phyloP scores from a whole-genome alignment of 352 stramenopile genomes.

The Blastocystis sp. region DNA sequence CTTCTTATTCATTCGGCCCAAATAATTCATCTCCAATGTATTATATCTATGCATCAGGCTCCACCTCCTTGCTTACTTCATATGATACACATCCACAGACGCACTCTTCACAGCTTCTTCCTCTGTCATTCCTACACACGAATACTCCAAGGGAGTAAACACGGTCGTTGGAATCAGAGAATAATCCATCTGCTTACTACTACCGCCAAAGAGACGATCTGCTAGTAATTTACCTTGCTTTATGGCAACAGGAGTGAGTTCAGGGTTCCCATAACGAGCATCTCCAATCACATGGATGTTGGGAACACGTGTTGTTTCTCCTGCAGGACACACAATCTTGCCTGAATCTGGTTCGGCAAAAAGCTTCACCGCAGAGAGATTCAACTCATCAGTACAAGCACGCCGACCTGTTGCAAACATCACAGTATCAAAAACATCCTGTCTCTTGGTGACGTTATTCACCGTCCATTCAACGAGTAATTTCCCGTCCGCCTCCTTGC shows the following conservation, averaged over 20 bases:
- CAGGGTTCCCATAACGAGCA: conserved; percentile 83
- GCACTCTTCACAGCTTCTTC: conserved; percentile 82
- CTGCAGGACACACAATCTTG: conserved; percentile 64
- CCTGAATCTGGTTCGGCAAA: conserved; percentile 62
- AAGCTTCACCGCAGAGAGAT: conserved; percentile 79
- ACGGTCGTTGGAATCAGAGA: conserved; percentile 71
- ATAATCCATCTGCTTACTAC: conserved; percentile 67
- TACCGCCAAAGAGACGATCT: conserved; percentile 79
- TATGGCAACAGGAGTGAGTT: conserved; percentile 95
- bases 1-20: conserved; percentile 61
- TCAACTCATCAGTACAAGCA: conserved; percentile 82
- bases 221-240: conserved; percentile 82
- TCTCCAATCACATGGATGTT: conserved; percentile 94
- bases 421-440: conserved; percentile 88
- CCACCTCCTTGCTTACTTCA: conserved; percentile 70
- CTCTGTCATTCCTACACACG: conserved; percentile 87
- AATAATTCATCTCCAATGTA: conserved; percentile 83
- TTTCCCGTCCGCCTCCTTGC: neutral
- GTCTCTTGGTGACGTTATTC: conserved; percentile 72
- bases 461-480: conserved; percentile 68
- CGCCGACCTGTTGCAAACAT: conserved; percentile 83
- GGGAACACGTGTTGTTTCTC: conserved; percentile 84
- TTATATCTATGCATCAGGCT: conserved; percentile 35
- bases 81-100: conserved; percentile 87
- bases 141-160: conserved; percentile 94